These are phyloP conservation scores for Annulohypoxylon truncatum DNA, from an alignment of 2,329 filamentous ascomycete species.

Conservation along the genomic window DNA sequence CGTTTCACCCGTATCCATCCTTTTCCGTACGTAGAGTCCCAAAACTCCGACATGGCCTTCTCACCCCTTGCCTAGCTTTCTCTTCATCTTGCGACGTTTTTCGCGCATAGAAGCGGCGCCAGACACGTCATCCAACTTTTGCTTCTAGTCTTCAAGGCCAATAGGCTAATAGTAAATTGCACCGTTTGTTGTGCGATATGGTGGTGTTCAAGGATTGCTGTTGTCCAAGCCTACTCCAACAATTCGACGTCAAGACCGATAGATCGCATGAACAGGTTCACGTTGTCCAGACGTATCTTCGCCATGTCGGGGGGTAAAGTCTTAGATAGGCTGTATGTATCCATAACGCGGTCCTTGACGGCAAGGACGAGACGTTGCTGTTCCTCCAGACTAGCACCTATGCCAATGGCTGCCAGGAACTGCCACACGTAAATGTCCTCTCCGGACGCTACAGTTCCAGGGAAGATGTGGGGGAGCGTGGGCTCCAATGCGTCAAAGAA, in stretches of 20 bases:
- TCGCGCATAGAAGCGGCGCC: neutral
- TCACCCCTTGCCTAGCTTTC: neutral
- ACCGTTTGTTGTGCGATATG: neutral
- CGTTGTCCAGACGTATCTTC: constrained; percentile 84
- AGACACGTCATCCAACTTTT: constrained; percentile 4
- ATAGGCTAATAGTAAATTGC: constrained; percentile 3
- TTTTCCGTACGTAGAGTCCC: neutral
- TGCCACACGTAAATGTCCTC: constrained; percentile 99
- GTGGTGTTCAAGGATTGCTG: constrained; percentile 20
- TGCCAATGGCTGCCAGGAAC: constrained; percentile 93
- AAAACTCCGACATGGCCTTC: neutral
- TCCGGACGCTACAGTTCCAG: constrained; percentile 86
- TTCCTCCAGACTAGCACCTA: constrained; percentile 92
- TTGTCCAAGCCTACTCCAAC: constrained; percentile 52
- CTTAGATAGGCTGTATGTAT: constrained; percentile 90
- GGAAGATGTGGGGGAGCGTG: constrained; percentile 86
- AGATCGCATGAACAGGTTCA: constrained; percentile 98
- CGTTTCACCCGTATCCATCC: constrained; percentile 20
- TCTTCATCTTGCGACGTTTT: neutral
- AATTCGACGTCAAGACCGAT: constrained; percentile 97
- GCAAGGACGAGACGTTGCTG: constrained; percentile 94
- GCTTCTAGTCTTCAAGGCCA: constrained; percentile 2
- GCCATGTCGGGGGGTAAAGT: constrained; percentile 89
- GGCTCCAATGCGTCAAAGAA: constrained; percentile 91
- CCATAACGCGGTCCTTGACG: constrained; percentile 98